Conservation (phyloP, 768 basidiomycete species). For the Auriscalpium orientale region DNA sequence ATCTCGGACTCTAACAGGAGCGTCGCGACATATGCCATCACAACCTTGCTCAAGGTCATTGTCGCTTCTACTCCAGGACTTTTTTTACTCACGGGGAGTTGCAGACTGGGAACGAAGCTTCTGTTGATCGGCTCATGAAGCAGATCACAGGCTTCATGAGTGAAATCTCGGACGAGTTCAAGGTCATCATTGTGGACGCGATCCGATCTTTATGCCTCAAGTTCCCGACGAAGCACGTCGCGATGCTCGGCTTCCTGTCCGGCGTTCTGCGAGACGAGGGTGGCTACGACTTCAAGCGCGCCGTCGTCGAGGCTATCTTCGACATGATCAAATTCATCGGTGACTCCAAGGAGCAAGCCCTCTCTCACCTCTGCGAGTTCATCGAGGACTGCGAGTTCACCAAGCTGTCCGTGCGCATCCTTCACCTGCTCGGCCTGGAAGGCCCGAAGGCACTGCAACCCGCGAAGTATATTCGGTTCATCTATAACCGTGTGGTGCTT, state of each 20-base stretch:
- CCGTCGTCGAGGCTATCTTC: conserved; percentile 98
- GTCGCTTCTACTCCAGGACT: neutral
- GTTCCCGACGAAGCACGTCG: conserved; percentile 93
- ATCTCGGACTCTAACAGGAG: conserved; percentile 94
- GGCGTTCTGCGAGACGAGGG: conserved; percentile 97
- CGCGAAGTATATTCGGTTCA: conserved; percentile 97
- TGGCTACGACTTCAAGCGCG: conserved; percentile 98
- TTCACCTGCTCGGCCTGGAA: conserved; percentile 92
- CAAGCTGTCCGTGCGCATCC: conserved; percentile 93
- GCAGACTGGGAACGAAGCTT: conserved; percentile 97
- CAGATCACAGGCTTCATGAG: conserved; percentile 99
- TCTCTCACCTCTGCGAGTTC: conserved; percentile 98
- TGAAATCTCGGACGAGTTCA: conserved; percentile 99
- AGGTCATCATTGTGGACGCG: conserved; percentile 98
- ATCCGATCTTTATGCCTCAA: conserved; percentile 98
- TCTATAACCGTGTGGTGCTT: conserved; percentile 97
- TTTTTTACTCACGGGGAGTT: conserved; percentile 13
- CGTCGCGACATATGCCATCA: conserved; percentile 97
- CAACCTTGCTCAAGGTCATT: conserved; percentile 87
- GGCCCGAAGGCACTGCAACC: conserved; percentile 96
- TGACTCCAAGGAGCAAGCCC: conserved; percentile 94
- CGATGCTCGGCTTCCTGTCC: conserved; percentile 96
- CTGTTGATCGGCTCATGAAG: conserved; percentile 97
- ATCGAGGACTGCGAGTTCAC: conserved; percentile 99
- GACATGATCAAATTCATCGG: conserved; percentile 99